phyloP scores from a whole-genome alignment of 371 early-diverging fungal species.

The Zancudomyces culisetae region DNA sequence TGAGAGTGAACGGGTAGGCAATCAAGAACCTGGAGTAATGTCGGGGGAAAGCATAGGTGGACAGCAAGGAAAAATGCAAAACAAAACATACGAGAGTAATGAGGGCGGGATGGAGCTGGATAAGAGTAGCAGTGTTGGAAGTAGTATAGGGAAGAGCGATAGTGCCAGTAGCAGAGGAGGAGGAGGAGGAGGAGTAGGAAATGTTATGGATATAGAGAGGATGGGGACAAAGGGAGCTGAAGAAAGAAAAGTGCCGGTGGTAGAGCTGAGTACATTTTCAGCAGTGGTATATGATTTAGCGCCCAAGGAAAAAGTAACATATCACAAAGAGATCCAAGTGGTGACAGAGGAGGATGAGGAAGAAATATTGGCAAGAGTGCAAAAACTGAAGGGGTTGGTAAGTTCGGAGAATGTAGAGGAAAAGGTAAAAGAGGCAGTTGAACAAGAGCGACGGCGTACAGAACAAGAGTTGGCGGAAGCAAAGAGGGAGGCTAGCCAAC shows the following conservation, averaged over 20 bases:
- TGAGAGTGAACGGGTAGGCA: too few relatives aligned
- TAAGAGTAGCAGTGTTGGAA: not conserved
- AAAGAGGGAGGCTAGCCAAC: conserved; percentile 19
- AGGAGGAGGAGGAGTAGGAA: not conserved
- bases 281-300: conserved; percentile 61
- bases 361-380: conserved; percentile 9
- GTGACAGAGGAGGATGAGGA: conserved; percentile 36
- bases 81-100: too few relatives aligned
- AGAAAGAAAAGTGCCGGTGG: not conserved
- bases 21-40: too few relatives aligned
- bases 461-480: conserved; percentile 41
- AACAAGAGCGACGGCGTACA: conserved; percentile 32
- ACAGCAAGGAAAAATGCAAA: too few relatives aligned
- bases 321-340: conserved; percentile 82
- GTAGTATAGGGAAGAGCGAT: not conserved
- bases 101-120: not conserved
- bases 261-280: conserved; percentile 32
- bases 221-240: not conserved
- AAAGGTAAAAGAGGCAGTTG: conserved; percentile 21
- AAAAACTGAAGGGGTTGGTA: conserved; percentile 1
- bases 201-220: not conserved
- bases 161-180: not conserved
- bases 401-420: conserved; percentile 18
- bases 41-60: not conserved
- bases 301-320: conserved; percentile 68